These are phyloP conservation scores for Tilletia caries DNA, from an alignment of 1,284 basidiomycete species.

Conservation along the genomic window DNA sequence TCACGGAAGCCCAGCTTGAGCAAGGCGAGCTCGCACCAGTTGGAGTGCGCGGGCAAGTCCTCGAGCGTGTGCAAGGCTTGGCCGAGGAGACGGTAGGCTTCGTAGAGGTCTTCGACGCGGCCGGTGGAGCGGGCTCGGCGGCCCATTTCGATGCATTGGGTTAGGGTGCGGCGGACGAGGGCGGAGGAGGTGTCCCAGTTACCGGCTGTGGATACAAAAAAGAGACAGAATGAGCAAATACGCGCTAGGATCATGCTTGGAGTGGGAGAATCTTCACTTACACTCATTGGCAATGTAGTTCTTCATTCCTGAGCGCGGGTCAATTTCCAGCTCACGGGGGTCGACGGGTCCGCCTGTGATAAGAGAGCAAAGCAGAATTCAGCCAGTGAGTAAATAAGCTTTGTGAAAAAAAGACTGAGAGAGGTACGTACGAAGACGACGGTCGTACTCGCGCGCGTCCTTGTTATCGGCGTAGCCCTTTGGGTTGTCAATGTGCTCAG, in stretches of 20 bases:
- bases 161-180: conserved; percentile 73
- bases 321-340: conserved; percentile 78
- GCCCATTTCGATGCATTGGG: conserved; percentile 66
- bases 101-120: conserved; percentile 67
- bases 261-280: background rate
- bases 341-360: conserved; percentile 63
- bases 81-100: conserved; percentile 56
- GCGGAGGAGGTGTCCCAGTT: conserved; percentile 83
- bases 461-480: conserved; percentile 68
- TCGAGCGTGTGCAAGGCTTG: conserved; percentile 70
- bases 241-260: background rate
- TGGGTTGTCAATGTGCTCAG: conserved; percentile 70
- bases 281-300: conserved; percentile 83
- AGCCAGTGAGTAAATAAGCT: background rate
- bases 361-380: background rate
- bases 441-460: conserved; percentile 70
- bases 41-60: conserved; percentile 78
- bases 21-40: conserved; percentile 60
- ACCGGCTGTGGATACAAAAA: conserved; percentile 47
- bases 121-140: conserved; percentile 61
- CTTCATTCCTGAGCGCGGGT: conserved; percentile 85
- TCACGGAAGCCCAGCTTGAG: conserved; percentile 70
- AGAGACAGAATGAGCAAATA: background rate
- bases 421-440: conserved; percentile 62
- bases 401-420: background rate